These are phyloP conservation scores for Soucietia sequanensis DNA, from an alignment of 805 yeast species.

Conservation along the genomic window DNA sequence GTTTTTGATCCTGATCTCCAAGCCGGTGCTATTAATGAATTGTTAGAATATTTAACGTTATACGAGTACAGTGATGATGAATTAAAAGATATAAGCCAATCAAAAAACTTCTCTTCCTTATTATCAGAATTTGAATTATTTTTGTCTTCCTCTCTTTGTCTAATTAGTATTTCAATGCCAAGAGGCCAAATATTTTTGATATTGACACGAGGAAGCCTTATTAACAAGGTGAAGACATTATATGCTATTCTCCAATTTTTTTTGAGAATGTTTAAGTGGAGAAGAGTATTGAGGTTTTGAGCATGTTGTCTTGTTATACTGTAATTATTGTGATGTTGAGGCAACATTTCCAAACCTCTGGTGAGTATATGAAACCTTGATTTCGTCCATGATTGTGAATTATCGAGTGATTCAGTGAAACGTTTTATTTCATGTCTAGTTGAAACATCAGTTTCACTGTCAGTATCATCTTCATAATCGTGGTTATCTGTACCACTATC, in stretches of 20 bases:
- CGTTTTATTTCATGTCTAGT: too few species aligned
- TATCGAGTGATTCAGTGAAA: too few species aligned
- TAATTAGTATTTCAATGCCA: conserved; percentile 54
- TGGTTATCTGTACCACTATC: conserved; percentile 2
- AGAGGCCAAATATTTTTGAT: conserved; percentile 61
- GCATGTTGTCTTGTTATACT: conserved; percentile 23
- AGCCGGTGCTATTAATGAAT: conserved; percentile 26
- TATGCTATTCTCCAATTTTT: conserved; percentile 58
- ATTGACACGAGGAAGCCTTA: conserved; percentile 51
- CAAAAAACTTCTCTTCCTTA: conserved; percentile 33
- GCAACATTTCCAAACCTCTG: conserved; percentile 22
- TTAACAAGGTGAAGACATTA: conserved; percentile 47
- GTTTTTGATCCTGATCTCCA: conserved; percentile 41
- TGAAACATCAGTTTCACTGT: too few species aligned
- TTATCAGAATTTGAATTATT: background rate
- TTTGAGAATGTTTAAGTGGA: conserved; percentile 49
- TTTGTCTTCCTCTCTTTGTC: conserved; percentile 6
- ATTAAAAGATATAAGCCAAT: conserved; percentile 34
- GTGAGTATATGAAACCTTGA: conserved; percentile 16
- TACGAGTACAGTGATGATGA: conserved; percentile 9
- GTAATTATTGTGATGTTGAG: conserved; percentile 8
- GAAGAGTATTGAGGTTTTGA: conserved; percentile 37
- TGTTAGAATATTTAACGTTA: background rate
- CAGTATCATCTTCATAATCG: too few species aligned
- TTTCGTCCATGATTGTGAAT: too few species aligned